Conservation (phyloP, 2,329 filamentous ascomycete species). For the Dactylellina sp. region DNA sequence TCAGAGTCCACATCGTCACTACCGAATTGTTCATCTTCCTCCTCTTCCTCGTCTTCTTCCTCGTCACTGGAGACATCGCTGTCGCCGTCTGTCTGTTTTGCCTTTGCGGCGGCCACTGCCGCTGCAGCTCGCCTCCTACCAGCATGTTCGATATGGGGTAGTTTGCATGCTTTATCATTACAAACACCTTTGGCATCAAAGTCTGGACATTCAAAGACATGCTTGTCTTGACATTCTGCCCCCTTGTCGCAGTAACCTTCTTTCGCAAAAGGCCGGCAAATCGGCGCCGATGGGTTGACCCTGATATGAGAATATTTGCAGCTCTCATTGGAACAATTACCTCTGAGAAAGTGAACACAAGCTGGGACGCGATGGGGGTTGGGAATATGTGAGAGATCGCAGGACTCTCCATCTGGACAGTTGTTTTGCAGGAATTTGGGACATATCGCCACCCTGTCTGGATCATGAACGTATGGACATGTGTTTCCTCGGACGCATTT, state of each 20-base stretch:
- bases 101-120: conserved; percentile 62
- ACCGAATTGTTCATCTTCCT: conserved; percentile 71
- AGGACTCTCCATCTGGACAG: conserved; percentile 81
- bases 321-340: conserved; percentile 85
- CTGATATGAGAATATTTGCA: conserved; percentile 89
- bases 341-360: conserved; percentile 89
- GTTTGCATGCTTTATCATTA: conserved; percentile 81
- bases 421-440: conserved; percentile 83
- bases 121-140: conserved; percentile 77
- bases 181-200: conserved; percentile 92
- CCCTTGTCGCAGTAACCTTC: conserved; percentile 91
- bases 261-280: conserved; percentile 85
- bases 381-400: conserved; percentile 90
- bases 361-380: conserved; percentile 85
- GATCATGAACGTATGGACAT: conserved; percentile 86
- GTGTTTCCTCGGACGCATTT: conserved; percentile 82
- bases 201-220: conserved; percentile 93
- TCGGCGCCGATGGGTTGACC: conserved; percentile 79
- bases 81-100: conserved; percentile 62
- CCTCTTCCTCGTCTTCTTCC: conserved; percentile 76
- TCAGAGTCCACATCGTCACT: conserved; percentile 85
- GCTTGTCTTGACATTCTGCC: conserved; percentile 79
- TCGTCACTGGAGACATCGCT: conserved; percentile 62
- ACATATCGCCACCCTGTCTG: conserved; percentile 88
- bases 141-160: conserved; percentile 88